Evolutionary conservation across 2,329 filamentous ascomycete species (phyloP), one percentile per base, ranked within the genome.

Genomic region (Cercospora sesami): DNA sequence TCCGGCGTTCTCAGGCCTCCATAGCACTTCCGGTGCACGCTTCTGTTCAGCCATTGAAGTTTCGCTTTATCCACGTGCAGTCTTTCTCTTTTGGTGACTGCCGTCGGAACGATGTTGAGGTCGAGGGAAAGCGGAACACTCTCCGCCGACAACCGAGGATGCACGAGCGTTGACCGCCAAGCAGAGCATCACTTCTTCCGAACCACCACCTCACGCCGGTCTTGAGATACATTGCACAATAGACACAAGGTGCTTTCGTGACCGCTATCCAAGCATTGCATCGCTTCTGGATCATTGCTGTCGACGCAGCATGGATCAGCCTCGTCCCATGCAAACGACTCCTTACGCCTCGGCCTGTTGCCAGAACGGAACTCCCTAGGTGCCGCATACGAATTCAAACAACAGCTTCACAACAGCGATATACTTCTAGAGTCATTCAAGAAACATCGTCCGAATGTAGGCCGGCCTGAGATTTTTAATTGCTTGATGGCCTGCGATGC

Each of bases 1-100:
- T 57, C 69, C 71, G 7, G 67, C 60, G 21, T 63, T 63, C 21
- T 23, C 57, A 4, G 76, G 74, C 3, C 28, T 69, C 76, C 76
- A 78, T 69, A 78, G 63, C 33, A 63, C 55, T 45, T 74, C 69
- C 5, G 72, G 63, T 8, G 18, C 28, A 33, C 30, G 55, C n/a
- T 36, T 21, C 31, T 59, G 55, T 36, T 36, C 55, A 12, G 30
- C 55, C 55, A 59, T 59, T 59, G 28, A n/a, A 28, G 9, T 36
- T 18, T 36, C 30, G 8, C 55, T 21, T 16, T 21, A 1, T 30
- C 48, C 23, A 28, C 23, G 23, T 28, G 48, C 48, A 16, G 12
- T 8, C 1, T 55, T 30, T 30, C 48, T 23, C 48, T 8, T 30
- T 55, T 16, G 12, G 21, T 55, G 23, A n/a, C 23, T n/a, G 23